A percentile compares a stretch with the other conserved stretches of the same genome.
phyloP scores from a whole-genome alignment of 108 stramenopile genomes.

The Epipyxis sp. region DNA sequence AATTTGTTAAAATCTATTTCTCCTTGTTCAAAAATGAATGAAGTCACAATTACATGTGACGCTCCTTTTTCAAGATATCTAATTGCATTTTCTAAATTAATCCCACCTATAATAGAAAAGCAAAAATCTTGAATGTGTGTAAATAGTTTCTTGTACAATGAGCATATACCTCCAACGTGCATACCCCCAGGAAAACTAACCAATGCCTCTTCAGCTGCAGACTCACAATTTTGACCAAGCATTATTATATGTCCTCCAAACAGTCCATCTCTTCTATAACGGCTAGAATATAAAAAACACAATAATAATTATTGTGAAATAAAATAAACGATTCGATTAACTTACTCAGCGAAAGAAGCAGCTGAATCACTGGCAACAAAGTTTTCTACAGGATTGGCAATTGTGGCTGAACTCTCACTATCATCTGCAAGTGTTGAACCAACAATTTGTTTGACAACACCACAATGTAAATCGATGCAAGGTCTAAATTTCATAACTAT shows the following conservation, averaged over 20 bases:
- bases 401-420: conserved; percentile 38
- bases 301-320: neutral
- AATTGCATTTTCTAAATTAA: conserved; percentile 71
- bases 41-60: conserved; percentile 94
- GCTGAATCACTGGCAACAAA: conserved; percentile 75
- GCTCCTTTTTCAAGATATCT: conserved; percentile 81
- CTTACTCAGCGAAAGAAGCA: conserved; percentile 47
- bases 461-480: conserved; percentile 94
- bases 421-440: conserved; percentile 71
- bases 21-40: conserved; percentile 78
- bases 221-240: conserved; percentile 82
- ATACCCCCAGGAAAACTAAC: conserved; percentile 76
- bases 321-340: neutral
- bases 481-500: conserved; percentile 94
- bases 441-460: conserved; percentile 97
- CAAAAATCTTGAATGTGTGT: neutral
- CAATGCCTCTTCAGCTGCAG: conserved; percentile 74
- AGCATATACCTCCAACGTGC: conserved; percentile 72
- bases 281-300: conserved; percentile 34
- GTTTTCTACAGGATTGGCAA: conserved; percentile 63
- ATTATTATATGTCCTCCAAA: conserved; percentile 95
- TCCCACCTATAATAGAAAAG: conserved; percentile 56
- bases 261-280: conserved; percentile 74
- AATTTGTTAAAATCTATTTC: conserved; percentile 73
- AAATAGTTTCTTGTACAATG: neutral